Evolutionary conservation across 1,284 basidiomycete species (phyloP).

Genomic region (Cryptococcus depauperatus): DNA sequence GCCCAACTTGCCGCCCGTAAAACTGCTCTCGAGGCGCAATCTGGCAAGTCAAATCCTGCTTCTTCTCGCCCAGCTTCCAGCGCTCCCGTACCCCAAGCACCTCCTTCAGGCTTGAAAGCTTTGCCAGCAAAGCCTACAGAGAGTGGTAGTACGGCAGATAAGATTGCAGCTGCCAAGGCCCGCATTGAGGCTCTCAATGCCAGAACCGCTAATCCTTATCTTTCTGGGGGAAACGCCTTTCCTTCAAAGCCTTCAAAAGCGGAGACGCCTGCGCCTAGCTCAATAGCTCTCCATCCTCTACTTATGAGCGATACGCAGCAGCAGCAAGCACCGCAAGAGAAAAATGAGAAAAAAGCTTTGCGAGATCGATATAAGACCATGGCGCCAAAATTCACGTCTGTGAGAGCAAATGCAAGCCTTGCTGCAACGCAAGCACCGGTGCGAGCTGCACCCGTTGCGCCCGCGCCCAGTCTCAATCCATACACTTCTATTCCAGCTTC

Average conservation of each 20-base stretch:
- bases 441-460: constrained; percentile 42
- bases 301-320: constrained; percentile 54
- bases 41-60: constrained; percentile 29
- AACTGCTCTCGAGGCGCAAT: constrained; percentile 60
- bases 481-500: constrained; percentile 52
- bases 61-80: constrained; percentile 13
- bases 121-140: constrained; percentile 47
- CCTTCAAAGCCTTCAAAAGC: constrained; percentile 42
- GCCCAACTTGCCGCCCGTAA: constrained; percentile 78
- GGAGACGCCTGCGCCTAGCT: constrained; percentile 13
- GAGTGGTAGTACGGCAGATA: constrained; percentile 59
- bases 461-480: constrained; percentile 54
- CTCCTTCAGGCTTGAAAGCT: constrained; percentile 33
- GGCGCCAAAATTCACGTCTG: constrained; percentile 93
- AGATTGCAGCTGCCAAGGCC: constrained; percentile 68
- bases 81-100: constrained; percentile 13
- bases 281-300: constrained; percentile 74
- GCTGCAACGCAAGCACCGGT: constrained; percentile 37
- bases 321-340: constrained; percentile 31
- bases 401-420: constrained; percentile 55
- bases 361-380: constrained; percentile 73
- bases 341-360: constrained; percentile 39
- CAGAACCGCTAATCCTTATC: constrained; percentile 43
- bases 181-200: constrained; percentile 69
- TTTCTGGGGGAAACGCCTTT: constrained; percentile 25